Percentiles rank a stretch among this genome's conserved stretches.
phyloP scores from a whole-genome alignment of 2,329 filamentous ascomycete genomes.

The Aspergillus thermomutatus region DNA sequence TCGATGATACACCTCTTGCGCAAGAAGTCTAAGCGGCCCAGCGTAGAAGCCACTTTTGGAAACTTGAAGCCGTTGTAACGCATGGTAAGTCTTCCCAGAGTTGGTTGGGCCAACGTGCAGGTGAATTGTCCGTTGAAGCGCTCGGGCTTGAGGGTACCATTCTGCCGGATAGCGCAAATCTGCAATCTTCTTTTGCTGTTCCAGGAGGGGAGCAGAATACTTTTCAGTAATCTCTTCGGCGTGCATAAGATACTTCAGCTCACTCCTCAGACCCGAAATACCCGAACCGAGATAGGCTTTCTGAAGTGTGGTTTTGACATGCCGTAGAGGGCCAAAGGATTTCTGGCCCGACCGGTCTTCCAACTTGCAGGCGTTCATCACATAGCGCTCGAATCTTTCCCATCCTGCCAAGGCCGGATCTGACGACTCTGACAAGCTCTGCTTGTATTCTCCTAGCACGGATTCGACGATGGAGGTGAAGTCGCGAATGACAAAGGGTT shows the following conservation, averaged over 20 bases:
- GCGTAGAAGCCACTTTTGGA: conserved; percentile 80
- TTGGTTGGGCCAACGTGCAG: conserved; percentile 96
- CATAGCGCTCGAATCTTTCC: conserved; percentile 29
- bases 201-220: conserved; percentile 55
- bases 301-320: conserved; percentile 44
- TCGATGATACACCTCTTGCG: conserved; percentile 91
- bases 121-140: conserved; percentile 77
- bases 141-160: conserved; percentile 84
- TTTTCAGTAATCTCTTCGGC: conserved; percentile 58
- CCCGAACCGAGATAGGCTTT: conserved; percentile 58
- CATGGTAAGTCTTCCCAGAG: conserved; percentile 96
- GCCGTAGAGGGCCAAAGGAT: conserved; percentile 19
- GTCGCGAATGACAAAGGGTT: conserved; percentile 17
- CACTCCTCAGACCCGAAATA: conserved; percentile 49
- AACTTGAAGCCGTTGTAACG: conserved; percentile 76
- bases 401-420: conserved; percentile 22
- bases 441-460: conserved; percentile 24
- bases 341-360: conserved; percentile 15
- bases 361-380: conserved; percentile 29
- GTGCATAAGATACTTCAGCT: conserved; percentile 67
- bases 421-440: conserved; percentile 9
- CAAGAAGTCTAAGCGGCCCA: conserved; percentile 81
- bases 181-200: conserved; percentile 64
- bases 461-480: conserved; percentile 27
- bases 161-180: conserved; percentile 86